phyloP scores from a whole-genome alignment of 2,329 filamentous ascomycete genomes.

The Penicillium polonicum region DNA sequence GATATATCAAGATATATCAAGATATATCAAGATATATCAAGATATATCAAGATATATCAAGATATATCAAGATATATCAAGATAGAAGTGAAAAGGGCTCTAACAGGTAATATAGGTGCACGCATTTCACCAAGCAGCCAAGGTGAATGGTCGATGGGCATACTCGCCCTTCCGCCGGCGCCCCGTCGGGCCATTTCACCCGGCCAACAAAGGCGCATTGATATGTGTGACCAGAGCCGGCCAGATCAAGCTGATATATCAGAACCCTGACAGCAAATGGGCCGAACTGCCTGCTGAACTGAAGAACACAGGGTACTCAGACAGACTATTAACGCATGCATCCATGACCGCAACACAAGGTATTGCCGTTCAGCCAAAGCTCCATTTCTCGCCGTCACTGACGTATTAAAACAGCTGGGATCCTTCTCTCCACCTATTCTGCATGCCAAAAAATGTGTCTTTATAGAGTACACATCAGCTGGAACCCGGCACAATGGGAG shows the following conservation, averaged over 20 bases:
- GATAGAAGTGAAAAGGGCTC: not conserved
- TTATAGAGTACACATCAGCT: slow-evolving; percentile 71
- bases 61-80: not conserved
- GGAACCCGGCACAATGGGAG: slow-evolving; percentile 61
- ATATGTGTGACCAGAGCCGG: slow-evolving; percentile 75
- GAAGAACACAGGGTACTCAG: slow-evolving; percentile 68
- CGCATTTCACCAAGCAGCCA: slow-evolving; percentile 60
- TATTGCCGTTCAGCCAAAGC: slow-evolving; percentile 35
- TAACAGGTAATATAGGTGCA: slow-evolving; percentile 33
- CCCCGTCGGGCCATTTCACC: slow-evolving; percentile 69
- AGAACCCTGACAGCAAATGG: slow-evolving; percentile 70
- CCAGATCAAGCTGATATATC: slow-evolving; percentile 71
- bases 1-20: not conserved
- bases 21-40: not conserved
- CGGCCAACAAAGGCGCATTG: slow-evolving; percentile 66
- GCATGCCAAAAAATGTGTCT: slow-evolving; percentile 70
- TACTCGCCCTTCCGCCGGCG: slow-evolving; percentile 67
- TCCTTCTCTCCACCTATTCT: slow-evolving; percentile 43
- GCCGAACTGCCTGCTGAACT: slow-evolving; percentile 72
- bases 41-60: too few relatives aligned
- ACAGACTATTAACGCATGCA: slow-evolving; percentile 78
- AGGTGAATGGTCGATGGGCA: slow-evolving; percentile 61
- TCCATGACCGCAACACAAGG: slow-evolving; percentile 72
- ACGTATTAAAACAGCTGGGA: slow-evolving; percentile 26
- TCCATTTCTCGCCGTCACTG: slow-evolving; percentile 11